These are phyloP conservation scores for Perkinsus chesapeaki DNA, from an alignment of 169 alveolate genomes.

Conservation along the genomic window DNA sequence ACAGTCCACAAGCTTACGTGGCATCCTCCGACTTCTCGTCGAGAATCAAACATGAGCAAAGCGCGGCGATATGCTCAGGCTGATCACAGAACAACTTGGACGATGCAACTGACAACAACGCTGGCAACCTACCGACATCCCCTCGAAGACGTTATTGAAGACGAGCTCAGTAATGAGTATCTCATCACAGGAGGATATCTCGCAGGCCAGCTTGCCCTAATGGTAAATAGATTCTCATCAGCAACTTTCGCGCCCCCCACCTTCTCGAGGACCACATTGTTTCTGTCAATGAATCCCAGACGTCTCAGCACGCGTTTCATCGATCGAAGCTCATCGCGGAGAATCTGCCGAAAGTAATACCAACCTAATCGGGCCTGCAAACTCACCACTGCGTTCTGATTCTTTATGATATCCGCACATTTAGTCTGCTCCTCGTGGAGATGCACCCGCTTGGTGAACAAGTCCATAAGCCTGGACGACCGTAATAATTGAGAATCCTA, in stretches of 20 bases:
- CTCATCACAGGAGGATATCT: constrained; percentile 95
- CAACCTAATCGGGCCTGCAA: constrained; percentile 1
- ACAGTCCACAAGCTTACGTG: constrained; percentile 16
- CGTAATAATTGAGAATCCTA: neutral
- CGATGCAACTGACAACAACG: neutral
- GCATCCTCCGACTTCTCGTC: constrained; percentile 61
- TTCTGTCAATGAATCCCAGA: constrained; percentile 77
- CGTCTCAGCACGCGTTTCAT: constrained; percentile 89
- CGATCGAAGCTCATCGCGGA: constrained; percentile 69
- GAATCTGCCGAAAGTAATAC: constrained; percentile 9
- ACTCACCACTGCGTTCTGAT: constrained; percentile 31
- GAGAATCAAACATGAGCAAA: constrained; percentile 69
- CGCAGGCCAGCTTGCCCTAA: constrained; percentile 96
- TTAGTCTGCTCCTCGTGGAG: neutral
- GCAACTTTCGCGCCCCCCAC: constrained; percentile 18
- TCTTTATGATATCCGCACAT: constrained; percentile 16
- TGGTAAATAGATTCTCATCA: neutral
- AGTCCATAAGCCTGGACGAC: neutral
- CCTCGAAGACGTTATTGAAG: constrained; percentile 81
- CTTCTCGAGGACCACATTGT: constrained; percentile 79
- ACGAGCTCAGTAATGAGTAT: constrained; percentile 89
- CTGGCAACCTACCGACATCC: constrained; percentile 38
- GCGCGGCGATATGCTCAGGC: constrained; percentile 74
- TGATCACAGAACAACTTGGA: neutral
- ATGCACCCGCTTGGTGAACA: neutral